Evolutionary conservation across 257 asterid genomes (phyloP), one percentile per base, ranked within the genome.

Genomic region (Handroanthus guayacan): DNA sequence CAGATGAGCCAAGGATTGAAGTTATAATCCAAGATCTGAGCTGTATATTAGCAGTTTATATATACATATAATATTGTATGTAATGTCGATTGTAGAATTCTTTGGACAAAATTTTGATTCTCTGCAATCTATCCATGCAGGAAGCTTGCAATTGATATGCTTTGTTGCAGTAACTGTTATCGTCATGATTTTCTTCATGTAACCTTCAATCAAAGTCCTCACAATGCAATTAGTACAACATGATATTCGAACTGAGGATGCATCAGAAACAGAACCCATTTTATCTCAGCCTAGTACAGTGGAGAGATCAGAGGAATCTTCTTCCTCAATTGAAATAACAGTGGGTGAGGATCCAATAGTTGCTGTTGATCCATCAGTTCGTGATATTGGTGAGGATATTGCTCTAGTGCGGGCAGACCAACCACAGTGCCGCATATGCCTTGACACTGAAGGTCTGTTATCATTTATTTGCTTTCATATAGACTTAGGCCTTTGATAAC

Each of bases 371-470:
- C 80, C 81, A 61, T 76, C 87, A 56, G 69, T 77, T 86, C 75
- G 70, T 55, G 91, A 75, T 72, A 84, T 77, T 70, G 89, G 83
- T 56, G 92, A 87, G 80, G 86, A 74, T 82, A 74, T 81, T 57
- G 84, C 83, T 64, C 83, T 92, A 69, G 92, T 92, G 36, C 81
- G 86, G 48, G 56, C 85, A 6, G 99, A 95, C 79, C 98, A 86
- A 77, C 92, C 95, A 44, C 95, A 89, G 50, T 95, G 99, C 78
- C 97, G 99, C 83, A 95, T 95, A 84, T 95, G 99, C 89, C 92
- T 95, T 75, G 99, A 95, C 43, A 86, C 69, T 18, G 99, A 87
- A 95, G 99, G 99, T 95, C 52, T 25, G 55, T 66, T 80, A 52
- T 55, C 75, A 13, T 14, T 80, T 58, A 25, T 54, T 67, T 67